Evolutionary conservation across 2,329 filamentous ascomycete genomes (phyloP), one percentile per base, ranked within the genome.

Genomic region (Bipolaris cookei): DNA sequence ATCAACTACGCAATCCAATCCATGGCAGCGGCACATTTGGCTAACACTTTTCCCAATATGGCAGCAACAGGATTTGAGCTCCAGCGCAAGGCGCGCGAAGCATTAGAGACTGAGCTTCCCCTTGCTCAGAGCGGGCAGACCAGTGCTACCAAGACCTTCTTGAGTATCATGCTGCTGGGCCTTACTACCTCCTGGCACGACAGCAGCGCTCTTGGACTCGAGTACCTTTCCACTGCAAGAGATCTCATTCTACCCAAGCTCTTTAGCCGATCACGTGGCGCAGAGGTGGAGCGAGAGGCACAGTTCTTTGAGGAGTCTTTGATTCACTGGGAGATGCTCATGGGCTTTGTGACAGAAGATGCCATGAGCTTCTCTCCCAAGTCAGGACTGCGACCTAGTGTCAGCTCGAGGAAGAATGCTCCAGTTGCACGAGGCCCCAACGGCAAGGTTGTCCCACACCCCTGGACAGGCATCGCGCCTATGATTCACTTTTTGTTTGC

Each of bases 1-100:
- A 84, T 87, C 48, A 85, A 83, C 64, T 85, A 83, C 44, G 84
- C 84, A 1, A 85, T 87, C 43, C 85, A 87, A 63, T 87, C 85
- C 61, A 88, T 88, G 85, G 84, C 85, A 1, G 84, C 85, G 7
- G 85, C 85, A 3, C 85, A 85, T 18, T 75, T 88, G 0, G 82
- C 84, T 0, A 84, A 86, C 66, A 78, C 84, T 52, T 85, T 84
- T 53, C 84, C 80, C 4, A 79, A 80, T 49, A 85, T 83, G 77
- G 80, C 76, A 21, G 77, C 75, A 7, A 78, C 81, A 23, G 84
- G 81, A 5, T 73, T 78, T 23, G 82, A 80, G 62, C 81, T 82
- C 75, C 84, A 82, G 57, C 77, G 77, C 53, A 83, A 85, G 64
- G 82, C 81, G 4, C 77, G 82, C 25, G 79, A 81, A 16, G 80